Conservation (phyloP, 441 rosid genomes). For the Erodium chrysanthum region DNA sequence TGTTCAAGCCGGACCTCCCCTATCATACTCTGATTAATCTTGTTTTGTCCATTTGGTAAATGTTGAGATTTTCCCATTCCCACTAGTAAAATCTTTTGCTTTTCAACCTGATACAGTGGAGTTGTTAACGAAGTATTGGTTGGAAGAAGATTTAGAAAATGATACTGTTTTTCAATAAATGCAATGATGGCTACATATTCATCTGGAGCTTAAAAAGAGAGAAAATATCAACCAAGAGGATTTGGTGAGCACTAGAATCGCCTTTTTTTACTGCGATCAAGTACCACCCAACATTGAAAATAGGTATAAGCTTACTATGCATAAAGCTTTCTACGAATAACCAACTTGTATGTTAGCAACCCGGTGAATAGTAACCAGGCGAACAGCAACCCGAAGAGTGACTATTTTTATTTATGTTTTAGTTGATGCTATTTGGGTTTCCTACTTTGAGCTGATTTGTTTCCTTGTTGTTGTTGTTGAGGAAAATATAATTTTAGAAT, state of each 20-base stretch:
- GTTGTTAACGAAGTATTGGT: not conserved
- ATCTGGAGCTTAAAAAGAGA: not conserved
- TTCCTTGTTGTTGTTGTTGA: no score
- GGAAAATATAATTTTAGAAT: no score
- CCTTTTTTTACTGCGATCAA: not conserved
- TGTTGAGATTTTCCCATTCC: conserved; percentile 39
- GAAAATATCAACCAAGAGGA: not conserved
- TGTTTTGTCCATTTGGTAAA: conserved; percentile 29
- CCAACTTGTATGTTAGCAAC: not conserved
- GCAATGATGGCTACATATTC: not conserved
- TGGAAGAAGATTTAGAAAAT: not conserved
- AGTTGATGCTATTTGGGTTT: no score
- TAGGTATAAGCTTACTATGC: not conserved
- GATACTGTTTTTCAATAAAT: not conserved
- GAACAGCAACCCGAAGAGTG: no score
- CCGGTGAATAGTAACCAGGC: no score
- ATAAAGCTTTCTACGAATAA: not conserved
- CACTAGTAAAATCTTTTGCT: conserved; percentile 67
- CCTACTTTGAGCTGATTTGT: no score
- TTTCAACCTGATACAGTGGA: conserved; percentile 54
- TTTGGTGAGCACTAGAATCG: not conserved
- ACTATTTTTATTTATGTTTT: no score
- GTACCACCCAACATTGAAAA: not conserved
- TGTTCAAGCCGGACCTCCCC: conserved; percentile 16
- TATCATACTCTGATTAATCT: conserved; percentile 23